phyloP scores from a whole-genome alignment of 2,329 filamentous ascomycete species.

The Thermomyces lanuginosus region DNA sequence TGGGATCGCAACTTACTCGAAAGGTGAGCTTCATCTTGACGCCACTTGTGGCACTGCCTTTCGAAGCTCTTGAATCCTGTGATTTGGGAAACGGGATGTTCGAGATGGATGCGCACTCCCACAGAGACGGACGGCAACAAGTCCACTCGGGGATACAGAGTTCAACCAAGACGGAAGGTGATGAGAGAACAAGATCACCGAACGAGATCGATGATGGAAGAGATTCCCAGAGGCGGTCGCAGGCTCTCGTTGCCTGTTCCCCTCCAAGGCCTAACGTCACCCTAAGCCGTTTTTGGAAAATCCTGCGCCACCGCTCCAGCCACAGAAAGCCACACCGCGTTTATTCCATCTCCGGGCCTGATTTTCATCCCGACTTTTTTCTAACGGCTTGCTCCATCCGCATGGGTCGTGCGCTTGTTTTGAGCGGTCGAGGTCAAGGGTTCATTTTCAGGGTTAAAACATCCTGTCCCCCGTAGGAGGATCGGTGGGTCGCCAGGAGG shows the following conservation, averaged over 20 bases:
- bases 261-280: conserved; percentile 6
- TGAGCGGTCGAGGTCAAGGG: too few relatives aligned
- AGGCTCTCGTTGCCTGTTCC: conserved; percentile 5
- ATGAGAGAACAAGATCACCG: conserved; percentile 1
- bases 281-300: conserved; percentile 3
- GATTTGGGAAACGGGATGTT: too few relatives aligned
- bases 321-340: conserved; percentile 1
- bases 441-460: too few relatives aligned
- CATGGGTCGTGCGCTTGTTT: too few relatives aligned
- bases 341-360: neutral
- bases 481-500: too few relatives aligned
- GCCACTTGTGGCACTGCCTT: too few relatives aligned
- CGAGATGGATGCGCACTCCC: too few relatives aligned
- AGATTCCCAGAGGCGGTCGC: too few relatives aligned
- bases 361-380: too few relatives aligned
- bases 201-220: conserved; percentile 5
- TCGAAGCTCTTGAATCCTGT: too few relatives aligned
- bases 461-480: too few relatives aligned
- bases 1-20: conserved; percentile 36
- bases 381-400: too few relatives aligned
- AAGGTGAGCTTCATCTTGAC: conserved; percentile 54
- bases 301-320: conserved; percentile 1
- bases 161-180: conserved; percentile 1
- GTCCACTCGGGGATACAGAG: neutral
- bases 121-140: neutral